phyloP scores from a whole-genome alignment of 2,329 filamentous ascomycete genomes.

The Davidsoniella australis region DNA sequence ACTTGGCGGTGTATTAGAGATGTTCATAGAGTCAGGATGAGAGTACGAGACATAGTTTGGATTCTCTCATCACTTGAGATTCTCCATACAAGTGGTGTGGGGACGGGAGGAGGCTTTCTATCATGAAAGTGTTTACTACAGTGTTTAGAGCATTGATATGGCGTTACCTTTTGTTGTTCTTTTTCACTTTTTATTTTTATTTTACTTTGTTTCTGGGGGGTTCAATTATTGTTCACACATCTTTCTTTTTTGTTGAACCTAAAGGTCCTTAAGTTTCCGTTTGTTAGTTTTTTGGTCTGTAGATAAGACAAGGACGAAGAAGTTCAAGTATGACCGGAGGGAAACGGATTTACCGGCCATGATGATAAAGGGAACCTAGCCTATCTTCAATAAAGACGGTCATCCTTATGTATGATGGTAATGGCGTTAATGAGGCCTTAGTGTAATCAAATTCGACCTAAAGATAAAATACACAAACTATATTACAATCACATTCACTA shows the following conservation, averaged over 20 bases:
- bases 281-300: neutral
- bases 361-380: neutral
- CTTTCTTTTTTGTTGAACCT: neutral
- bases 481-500: too few relatives aligned
- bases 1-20: too few relatives aligned
- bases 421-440: neutral
- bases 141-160: constrained; percentile 4
- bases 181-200: constrained; percentile 6
- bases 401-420: neutral
- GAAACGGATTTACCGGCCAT: too few relatives aligned
- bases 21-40: too few relatives aligned
- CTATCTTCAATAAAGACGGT: neutral
- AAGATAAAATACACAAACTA: neutral
- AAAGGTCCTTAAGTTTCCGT: neutral
- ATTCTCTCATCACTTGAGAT: too few relatives aligned
- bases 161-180: constrained; percentile 8
- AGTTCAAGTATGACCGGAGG: too few relatives aligned
- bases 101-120: neutral
- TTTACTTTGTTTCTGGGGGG: constrained; percentile 6
- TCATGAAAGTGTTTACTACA: neutral
- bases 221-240: neutral
- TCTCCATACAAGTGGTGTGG: neutral
- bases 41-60: too few relatives aligned
- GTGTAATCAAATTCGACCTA: neutral
- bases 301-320: neutral